Evolutionary conservation across 805 yeast species (phyloP).

Genomic region (Huiozyma sinensis): DNA sequence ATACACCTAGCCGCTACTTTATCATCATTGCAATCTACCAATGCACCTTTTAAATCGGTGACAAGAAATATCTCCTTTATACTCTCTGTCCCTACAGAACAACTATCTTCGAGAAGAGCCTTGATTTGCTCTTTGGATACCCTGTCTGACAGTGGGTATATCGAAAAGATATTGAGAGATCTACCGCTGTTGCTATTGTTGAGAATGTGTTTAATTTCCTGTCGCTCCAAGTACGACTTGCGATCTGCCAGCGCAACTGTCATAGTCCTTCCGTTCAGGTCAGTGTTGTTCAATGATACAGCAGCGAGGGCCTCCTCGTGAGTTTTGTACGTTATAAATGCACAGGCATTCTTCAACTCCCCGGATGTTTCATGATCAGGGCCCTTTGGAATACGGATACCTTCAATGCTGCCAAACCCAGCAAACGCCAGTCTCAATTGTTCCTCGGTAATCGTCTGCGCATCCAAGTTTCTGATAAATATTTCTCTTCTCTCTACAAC

Average conservation of each 20-base stretch:
- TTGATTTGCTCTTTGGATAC: conserved; percentile 15
- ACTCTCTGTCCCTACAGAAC: conserved; percentile 4
- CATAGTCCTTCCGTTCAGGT: conserved; percentile 38
- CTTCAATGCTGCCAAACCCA: conserved; percentile 43
- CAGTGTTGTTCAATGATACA: conserved; percentile 31
- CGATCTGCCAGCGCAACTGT: conserved; percentile 39
- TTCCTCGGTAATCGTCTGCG: conserved; percentile 31
- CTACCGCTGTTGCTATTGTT: conserved; percentile 9
- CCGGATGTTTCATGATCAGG: conserved; percentile 10
- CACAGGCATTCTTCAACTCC: conserved; percentile 47
- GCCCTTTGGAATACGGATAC: conserved; percentile 26
- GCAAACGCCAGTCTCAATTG: conserved; percentile 34
- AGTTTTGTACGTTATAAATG: conserved; percentile 43
- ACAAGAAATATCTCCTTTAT: conserved; percentile 36
- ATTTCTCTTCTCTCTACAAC: conserved; percentile 46
- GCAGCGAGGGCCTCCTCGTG: conserved; percentile 40
- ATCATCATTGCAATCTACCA: conserved; percentile 36
- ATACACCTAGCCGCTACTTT: conserved; percentile 43
- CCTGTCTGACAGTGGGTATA: conserved; percentile 24
- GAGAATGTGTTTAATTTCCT: conserved; percentile 24
- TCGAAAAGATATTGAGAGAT: conserved; percentile 9
- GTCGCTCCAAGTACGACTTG: conserved; percentile 28
- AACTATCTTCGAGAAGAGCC: conserved; percentile 8
- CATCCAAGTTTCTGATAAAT: conserved; percentile 43
- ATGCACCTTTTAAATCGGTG: conserved; percentile 38